Conservation (phyloP, 2,329 filamentous ascomycete genomes). For the Ascochyta fabae region DNA sequence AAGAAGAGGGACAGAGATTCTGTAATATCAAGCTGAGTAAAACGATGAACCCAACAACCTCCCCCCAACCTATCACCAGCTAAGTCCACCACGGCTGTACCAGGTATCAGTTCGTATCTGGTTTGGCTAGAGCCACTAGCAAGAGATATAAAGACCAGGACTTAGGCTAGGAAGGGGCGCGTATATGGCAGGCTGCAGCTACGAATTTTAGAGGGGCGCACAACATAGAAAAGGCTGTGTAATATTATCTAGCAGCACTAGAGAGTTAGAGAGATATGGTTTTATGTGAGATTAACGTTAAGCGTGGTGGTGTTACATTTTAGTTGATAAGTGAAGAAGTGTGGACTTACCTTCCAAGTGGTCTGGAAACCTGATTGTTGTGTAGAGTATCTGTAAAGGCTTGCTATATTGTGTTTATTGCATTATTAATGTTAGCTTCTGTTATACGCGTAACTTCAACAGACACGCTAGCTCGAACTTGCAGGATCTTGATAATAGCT, state of each 20-base stretch:
- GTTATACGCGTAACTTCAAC: slow-evolving; percentile 64
- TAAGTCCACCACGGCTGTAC: slow-evolving; percentile 73
- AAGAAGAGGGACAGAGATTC: too few species aligned
- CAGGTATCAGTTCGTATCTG: slow-evolving; percentile 72
- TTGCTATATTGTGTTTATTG: slow-evolving; percentile 69
- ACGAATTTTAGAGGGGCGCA: slow-evolving; percentile 65
- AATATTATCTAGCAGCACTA: slow-evolving; percentile 74
- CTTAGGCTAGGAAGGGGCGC: slow-evolving; percentile 53
- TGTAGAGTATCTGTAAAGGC: slow-evolving; percentile 73
- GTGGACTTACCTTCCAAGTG: slow-evolving; percentile 56
- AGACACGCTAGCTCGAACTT: slow-evolving; percentile 36
- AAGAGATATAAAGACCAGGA: slow-evolving; percentile 69
- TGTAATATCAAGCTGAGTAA: too few species aligned
- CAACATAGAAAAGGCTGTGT: slow-evolving; percentile 73
- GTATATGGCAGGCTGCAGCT: slow-evolving; percentile 72
- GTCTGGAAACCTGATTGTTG: slow-evolving; percentile 68
- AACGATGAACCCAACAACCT: too few species aligned
- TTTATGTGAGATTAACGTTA: slow-evolving; percentile 66
- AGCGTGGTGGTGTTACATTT: background rate
- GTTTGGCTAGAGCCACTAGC: slow-evolving; percentile 69
- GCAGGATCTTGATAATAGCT: background rate
- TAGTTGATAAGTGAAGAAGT: background rate
- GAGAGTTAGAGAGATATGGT: slow-evolving; percentile 67
- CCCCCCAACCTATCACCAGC: slow-evolving; percentile 25
- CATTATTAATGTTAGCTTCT: slow-evolving; percentile 66